phyloP scores from a whole-genome alignment of 1,139 yeast species.

The Diutina scorzettiae region DNA sequence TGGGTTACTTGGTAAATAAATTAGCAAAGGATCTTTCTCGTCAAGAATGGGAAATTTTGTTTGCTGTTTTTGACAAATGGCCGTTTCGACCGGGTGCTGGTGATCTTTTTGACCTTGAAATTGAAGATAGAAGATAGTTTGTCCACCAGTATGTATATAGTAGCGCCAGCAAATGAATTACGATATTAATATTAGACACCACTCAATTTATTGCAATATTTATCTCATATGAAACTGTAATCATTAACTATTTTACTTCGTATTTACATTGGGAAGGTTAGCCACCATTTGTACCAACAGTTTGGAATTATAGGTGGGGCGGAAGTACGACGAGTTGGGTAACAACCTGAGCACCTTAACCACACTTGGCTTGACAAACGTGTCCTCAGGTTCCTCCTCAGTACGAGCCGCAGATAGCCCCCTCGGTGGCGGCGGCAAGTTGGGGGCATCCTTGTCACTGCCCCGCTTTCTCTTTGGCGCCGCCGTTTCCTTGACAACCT shows the following conservation, averaged over 20 bases:
- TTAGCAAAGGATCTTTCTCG: slow-evolving; percentile 37
- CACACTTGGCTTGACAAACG: slow-evolving; percentile 38
- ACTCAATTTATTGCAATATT: too few relatives aligned
- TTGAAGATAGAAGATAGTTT: background rate
- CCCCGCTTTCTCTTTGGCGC: slow-evolving; percentile 3
- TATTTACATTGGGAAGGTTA: slow-evolving; percentile 17
- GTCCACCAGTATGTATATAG: too few relatives aligned
- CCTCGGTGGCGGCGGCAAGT: slow-evolving; percentile 7
- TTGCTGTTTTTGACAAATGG: slow-evolving; percentile 54
- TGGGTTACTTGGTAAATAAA: slow-evolving; percentile 27
- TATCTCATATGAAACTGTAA: too few relatives aligned
- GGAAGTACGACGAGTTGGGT: slow-evolving; percentile 39
- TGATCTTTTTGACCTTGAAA: background rate
- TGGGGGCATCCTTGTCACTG: background rate
- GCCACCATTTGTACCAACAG: slow-evolving; percentile 31
- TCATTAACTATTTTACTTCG: background rate
- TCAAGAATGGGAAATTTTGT: slow-evolving; percentile 41
- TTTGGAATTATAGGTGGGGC: slow-evolving; percentile 29
- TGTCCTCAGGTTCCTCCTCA: slow-evolving; percentile 9
- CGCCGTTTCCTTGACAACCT: slow-evolving; percentile 8
- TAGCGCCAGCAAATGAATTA: too few relatives aligned
- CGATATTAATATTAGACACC: too few relatives aligned
- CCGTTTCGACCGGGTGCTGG: slow-evolving; percentile 66
- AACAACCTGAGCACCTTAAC: slow-evolving; percentile 40
- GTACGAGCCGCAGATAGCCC: slow-evolving; percentile 7